Conservation (phyloP, 2,329 filamentous ascomycete species). For the Xylogone sp. region DNA sequence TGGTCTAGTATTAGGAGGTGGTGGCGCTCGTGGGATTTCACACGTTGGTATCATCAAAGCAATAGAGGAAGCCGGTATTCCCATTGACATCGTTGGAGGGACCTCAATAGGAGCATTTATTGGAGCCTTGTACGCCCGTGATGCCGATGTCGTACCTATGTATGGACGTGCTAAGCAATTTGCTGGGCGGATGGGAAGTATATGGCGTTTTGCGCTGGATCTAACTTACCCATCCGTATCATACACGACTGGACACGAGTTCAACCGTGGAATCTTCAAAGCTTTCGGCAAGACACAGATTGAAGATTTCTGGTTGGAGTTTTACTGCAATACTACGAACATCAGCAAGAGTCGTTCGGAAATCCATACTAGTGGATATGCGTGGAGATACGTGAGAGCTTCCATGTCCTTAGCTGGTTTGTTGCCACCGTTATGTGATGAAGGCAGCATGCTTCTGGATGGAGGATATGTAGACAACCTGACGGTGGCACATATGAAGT, state of each 20-base stretch:
- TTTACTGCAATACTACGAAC: constrained; percentile 99
- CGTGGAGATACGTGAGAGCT: constrained; percentile 93
- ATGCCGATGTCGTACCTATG: constrained; percentile 95
- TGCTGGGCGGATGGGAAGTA: constrained; percentile 94
- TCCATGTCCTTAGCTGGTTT: constrained; percentile 96
- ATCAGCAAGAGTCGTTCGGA: constrained; percentile 91
- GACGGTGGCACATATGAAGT: constrained; percentile 96
- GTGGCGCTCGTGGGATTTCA: constrained; percentile 85
- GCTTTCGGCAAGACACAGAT: constrained; percentile 96
- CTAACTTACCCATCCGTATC: constrained; percentile 94
- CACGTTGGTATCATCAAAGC: constrained; percentile 94
- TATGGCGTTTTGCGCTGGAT: constrained; percentile 97
- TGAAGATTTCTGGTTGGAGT: constrained; percentile 98
- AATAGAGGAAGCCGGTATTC: constrained; percentile 92
- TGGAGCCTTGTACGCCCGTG: constrained; percentile 89
- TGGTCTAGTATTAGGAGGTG: constrained; percentile 88
- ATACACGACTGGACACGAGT: constrained; percentile 97
- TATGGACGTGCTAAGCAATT: constrained; percentile 97
- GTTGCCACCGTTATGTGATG: constrained; percentile 90
- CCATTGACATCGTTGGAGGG: constrained; percentile 90
- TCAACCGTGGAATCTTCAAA: constrained; percentile 98
- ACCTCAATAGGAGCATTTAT: constrained; percentile 97
- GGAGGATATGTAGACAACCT: constrained; percentile 97
- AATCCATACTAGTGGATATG: constrained; percentile 93
- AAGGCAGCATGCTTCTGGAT: constrained; percentile 93